Base-by-base conservation (phyloP, 371 early-diverging fungal species). In the Conidiobolus incongruus region DNA sequence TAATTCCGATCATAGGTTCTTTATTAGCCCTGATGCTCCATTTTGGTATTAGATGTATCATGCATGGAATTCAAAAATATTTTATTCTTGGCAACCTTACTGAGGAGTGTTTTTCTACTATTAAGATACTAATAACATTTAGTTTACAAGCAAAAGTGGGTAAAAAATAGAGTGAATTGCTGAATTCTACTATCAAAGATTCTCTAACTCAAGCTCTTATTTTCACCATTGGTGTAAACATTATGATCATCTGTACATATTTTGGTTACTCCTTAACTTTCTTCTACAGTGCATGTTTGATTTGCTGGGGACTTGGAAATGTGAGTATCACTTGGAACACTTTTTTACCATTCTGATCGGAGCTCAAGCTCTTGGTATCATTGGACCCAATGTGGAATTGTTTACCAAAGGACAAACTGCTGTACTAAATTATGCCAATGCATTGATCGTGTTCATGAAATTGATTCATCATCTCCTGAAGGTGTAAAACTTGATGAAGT, bases 91-190 rank as follows among this genome's bases (percentile, higher is more conserved):
- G 52, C 39, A 47, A 54, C 33, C 55, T 86, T 3, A 89, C 89
- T 11, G 77, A 84, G 47, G 86, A 96, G 54, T 84, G 73, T 0
- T 63, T 96, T 41, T 56, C 79, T 8, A 68, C 75, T 28, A 81
- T 94, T 38, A 72, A 89, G 37, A 93, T 92, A 10, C 82, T 90
- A 21, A 72, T 69, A 32, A 68, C 90, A 3, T 90, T 90, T 59
- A 73, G 73, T 45, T 72, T 72, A 15, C 80, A 87, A 59, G 52
- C 63, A 19, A 71, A 81, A 19, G 73, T 81, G 46, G 52, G 65
- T 12, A 48, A 52, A 5, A 58, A 70, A 23, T 95, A 84, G 61
- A 54, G 56, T 22, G 38, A 26, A 1, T 56, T 69, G 47, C 53
- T 78, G 2, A 55, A 50, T 15, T 55, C 60, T 28, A 81, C 82